These are phyloP conservation scores for Penicillium sp. DNA, from an alignment of 2,329 filamentous ascomycete genomes.

Conservation along the genomic window DNA sequence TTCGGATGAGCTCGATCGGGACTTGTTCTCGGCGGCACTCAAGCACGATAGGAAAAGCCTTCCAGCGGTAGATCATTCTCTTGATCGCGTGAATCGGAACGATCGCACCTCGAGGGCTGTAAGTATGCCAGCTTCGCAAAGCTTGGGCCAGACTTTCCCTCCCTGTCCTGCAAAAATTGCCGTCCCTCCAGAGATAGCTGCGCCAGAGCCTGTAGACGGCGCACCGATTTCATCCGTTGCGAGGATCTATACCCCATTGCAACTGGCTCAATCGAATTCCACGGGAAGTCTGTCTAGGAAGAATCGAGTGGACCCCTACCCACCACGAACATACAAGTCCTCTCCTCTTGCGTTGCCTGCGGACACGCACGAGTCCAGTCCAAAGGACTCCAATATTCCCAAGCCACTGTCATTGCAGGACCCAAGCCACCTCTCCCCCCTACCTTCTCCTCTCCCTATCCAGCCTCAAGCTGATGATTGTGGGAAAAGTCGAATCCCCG, in stretches of 20 bases:
- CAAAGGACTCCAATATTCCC: neutral
- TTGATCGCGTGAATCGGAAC: neutral
- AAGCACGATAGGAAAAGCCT: constrained; percentile 21
- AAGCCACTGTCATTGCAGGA: neutral
- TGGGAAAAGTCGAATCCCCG: constrained; percentile 3
- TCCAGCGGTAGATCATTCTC: neutral
- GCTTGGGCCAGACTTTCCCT: constrained; percentile 1
- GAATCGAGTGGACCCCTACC: constrained; percentile 7
- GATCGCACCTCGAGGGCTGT: neutral
- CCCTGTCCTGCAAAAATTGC: neutral
- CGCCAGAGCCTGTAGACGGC: neutral
- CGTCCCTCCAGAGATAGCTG: constrained; percentile 5
- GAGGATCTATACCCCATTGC: neutral
- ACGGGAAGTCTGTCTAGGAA: constrained; percentile 4
- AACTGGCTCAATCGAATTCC: neutral
- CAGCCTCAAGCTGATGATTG: constrained; percentile 9
- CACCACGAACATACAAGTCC: constrained; percentile 29
- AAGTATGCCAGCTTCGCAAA: neutral
- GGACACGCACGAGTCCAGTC: constrained; percentile 12
- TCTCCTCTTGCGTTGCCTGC: constrained; percentile 34
- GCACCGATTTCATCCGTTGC: neutral
- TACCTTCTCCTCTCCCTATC: constrained; percentile 2
- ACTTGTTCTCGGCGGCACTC: constrained; percentile 27
- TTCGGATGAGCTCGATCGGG: constrained; percentile 26
- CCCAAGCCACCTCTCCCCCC: neutral